Conservation (phyloP, 2,329 filamentous ascomycete genomes). For the Claviceps purpurea region DNA sequence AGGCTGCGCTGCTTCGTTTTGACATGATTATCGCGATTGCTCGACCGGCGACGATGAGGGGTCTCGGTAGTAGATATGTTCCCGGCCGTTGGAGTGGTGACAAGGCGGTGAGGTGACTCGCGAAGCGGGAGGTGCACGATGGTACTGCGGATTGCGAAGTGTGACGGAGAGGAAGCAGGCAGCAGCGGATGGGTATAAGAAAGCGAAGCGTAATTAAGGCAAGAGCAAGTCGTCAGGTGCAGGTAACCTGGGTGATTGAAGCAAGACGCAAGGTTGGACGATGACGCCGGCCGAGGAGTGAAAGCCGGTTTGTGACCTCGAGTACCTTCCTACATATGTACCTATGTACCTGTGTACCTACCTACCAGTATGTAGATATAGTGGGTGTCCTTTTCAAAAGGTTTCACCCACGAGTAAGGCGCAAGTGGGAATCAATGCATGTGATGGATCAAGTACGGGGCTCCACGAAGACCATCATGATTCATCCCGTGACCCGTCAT, state of each 20-base stretch:
- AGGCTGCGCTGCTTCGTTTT: constrained; percentile 38
- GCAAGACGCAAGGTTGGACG: background rate
- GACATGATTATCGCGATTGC: constrained; percentile 39
- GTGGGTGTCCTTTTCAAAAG: too few relatives aligned
- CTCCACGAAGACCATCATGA: too few relatives aligned
- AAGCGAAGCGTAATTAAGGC: background rate
- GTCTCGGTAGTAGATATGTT: background rate
- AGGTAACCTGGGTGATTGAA: background rate
- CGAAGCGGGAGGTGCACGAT: background rate
- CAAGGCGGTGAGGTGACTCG: background rate
- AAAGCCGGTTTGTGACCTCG: background rate
- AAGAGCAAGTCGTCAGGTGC: background rate
- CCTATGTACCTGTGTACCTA: too few relatives aligned
- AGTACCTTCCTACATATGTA: background rate
- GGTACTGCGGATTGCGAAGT: background rate
- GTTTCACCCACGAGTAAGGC: too few relatives aligned
- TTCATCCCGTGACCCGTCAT: too few relatives aligned
- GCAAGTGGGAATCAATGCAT: too few relatives aligned
- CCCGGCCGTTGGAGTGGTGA: background rate
- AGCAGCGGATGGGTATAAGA: background rate
- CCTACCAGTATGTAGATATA: too few relatives aligned
- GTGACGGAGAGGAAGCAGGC: constrained; percentile 18
- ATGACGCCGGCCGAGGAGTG: background rate
- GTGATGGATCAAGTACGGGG: too few relatives aligned
- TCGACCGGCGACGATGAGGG: background rate